Evolutionary conservation across 768 basidiomycete genomes (phyloP).

Genomic region (Suillus subaureus): DNA sequence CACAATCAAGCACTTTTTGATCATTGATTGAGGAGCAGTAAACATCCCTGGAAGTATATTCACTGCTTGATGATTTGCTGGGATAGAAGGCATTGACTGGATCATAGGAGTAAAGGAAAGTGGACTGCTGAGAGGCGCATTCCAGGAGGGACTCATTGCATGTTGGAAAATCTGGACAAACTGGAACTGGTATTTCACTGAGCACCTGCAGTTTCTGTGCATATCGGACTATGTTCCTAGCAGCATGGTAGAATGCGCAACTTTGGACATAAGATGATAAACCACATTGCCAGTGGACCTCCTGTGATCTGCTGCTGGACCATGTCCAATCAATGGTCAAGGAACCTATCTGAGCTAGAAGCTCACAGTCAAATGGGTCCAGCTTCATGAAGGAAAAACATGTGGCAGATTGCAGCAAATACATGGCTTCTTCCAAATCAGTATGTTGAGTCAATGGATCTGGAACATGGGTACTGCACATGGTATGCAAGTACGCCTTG

Average conservation of each 20-base stretch:
- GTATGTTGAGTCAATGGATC: constrained; percentile 46
- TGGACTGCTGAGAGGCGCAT: constrained; percentile 18
- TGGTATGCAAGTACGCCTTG: constrained; percentile 43
- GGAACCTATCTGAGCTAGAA: constrained; percentile 34
- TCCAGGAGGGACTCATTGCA: constrained; percentile 17
- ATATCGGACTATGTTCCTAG: constrained; percentile 11
- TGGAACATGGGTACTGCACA: constrained; percentile 33
- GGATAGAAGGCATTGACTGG: background rate
- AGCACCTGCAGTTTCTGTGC: constrained; percentile 12
- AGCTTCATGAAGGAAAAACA: constrained; percentile 42
- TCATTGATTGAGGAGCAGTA: constrained; percentile 1
- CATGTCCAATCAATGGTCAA: constrained; percentile 37
- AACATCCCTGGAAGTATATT: constrained; percentile 16
- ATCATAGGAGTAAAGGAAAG: constrained; percentile 16
- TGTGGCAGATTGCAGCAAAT: constrained; percentile 35
- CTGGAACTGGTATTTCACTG: background rate
- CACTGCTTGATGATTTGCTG: background rate
- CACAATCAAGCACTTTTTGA: constrained; percentile 13
- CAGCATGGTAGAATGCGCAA: constrained; percentile 23
- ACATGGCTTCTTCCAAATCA: constrained; percentile 43
- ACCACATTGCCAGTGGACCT: constrained; percentile 29
- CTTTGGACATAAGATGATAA: constrained; percentile 32
- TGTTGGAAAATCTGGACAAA: constrained; percentile 19
- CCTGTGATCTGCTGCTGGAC: constrained; percentile 41
- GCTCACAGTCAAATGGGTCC: constrained; percentile 22